Base-by-base conservation (phyloP, 2,329 filamentous ascomycete genomes). In the Penicillium sp. region DNA sequence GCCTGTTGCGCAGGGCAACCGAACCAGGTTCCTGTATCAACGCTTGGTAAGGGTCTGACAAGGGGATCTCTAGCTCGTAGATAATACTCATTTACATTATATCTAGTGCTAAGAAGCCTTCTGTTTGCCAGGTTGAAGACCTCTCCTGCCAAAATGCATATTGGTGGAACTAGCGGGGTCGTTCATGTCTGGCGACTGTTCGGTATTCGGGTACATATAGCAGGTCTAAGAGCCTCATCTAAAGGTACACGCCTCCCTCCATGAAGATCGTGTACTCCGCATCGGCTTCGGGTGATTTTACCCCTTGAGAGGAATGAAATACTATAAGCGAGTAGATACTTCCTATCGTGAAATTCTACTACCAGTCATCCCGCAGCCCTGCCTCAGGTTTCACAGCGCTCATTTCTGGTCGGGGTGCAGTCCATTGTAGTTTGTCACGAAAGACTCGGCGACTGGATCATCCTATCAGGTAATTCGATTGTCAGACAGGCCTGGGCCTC, bases 1-100 rank as follows among this genome's bases (percentile, higher is more conserved):
- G 49, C 35, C 31, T 65, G 66, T 69, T 65, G 67, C 65, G 56
- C 62, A 60, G 55, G 63, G 63, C 65, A 67, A 66, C 63, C 59
- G 26, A 41, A 38, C 44, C 23, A 57, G 45, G 11, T 29, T 38
- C 11, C 9, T 48, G 54, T 44, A 44, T 54, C 49, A 46, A 23
- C 3, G 13, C 38, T 41, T 15, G 3, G 15, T 9, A 41, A 41
- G 15, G 31, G 35, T 41, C 15, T 9, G 11, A 41, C 5, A 11
- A 41, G 35, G 11, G 35, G 35, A 41, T 41, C 13, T 41, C 5
- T 11, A 41, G 35, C 35, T 41, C 35, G 15, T 41, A 5, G 26
- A 41, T 41, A 15, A 41, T 15, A 41, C 15, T 41, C 11, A 41
- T 41, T 15, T 15, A 41, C 15, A 38, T 38, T 38, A 11, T 29